Evolutionary conservation across 2,329 filamentous ascomycete species (phyloP), one percentile per base, ranked within the genome.

Genomic region (Huntiella decipiens): DNA sequence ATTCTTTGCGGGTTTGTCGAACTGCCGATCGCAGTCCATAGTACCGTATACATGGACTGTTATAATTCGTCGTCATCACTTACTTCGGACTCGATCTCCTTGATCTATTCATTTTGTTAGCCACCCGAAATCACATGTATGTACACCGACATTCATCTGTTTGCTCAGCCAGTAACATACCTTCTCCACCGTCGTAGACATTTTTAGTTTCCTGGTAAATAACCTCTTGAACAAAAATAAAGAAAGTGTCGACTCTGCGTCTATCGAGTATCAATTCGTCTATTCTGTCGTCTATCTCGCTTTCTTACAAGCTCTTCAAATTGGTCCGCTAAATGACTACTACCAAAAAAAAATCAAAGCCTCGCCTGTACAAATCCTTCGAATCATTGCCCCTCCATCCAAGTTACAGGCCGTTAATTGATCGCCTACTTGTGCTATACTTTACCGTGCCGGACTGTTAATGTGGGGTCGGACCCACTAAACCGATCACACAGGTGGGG

Each of bases 161-260:
- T 5, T 12, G 3, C 4, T 5, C 3, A 13, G 53, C 38, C 22
- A 28, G 17, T 38, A 34, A 57, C 72, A 54, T 60, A 83, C 85
- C 81, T 96, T 96, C 58, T 96, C 88, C 61, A 95, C 86, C 37
- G 88, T 96, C 51, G 88, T 96, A 72, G 88, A 73, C 91, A 96
- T 96, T 58, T 22, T 44, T 35, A 19, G 7, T 38, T 16, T 8
- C 38, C 13, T 39, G 10, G 12, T 32, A 17, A 31, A 31, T 11
- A 33, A 33, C 2, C 34, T 45, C 17, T 28, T 28, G 3, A 2
- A 28, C 7, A 10, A 28, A 39, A 45, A 19, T 15, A 16, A n/a
- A n/a, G 16, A 28, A 45, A 34, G 44, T 52, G 36, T 46, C 39
- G 34, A 47, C 39, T 47, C 45, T 43, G 33, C 13, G 45, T 47